Percentiles rank a stretch among this genome's conserved stretches.
phyloP scores from a whole-genome alignment of 192 early-diverging fungal genomes.

The Kickxella alabastrina region DNA sequence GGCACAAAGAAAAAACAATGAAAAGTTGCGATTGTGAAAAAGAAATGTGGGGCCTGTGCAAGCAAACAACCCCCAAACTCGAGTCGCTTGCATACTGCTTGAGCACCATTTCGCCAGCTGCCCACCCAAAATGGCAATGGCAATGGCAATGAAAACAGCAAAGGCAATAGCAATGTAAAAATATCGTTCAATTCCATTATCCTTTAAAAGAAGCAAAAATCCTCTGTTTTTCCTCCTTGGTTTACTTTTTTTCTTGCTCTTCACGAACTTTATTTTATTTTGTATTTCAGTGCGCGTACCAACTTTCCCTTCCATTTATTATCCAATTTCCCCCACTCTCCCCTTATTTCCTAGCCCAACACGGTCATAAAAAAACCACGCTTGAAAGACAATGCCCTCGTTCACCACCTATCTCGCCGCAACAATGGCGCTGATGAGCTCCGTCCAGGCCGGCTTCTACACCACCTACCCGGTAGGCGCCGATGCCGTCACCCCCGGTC shows the following conservation, averaged over 20 bases:
- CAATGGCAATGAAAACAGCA: too few species aligned
- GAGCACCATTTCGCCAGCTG: too few species aligned
- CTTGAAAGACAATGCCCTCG: slow-evolving; percentile 32
- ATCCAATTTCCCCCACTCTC: not conserved
- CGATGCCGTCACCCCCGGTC: slow-evolving; percentile 27
- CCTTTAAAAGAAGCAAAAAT: not conserved
- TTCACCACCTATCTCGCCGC: slow-evolving; percentile 28
- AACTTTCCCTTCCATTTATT: not conserved
- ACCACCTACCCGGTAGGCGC: slow-evolving; percentile 49
- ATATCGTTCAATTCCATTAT: not conserved
- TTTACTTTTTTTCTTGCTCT: not conserved
- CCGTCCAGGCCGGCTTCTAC: slow-evolving; percentile 47
- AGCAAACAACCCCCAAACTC: too few species aligned
- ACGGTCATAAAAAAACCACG: not conserved
- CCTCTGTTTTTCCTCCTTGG: not conserved
- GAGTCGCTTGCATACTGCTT: too few species aligned
- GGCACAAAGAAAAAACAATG: too few species aligned
- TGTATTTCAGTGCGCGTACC: not conserved
- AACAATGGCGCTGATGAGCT: slow-evolving; percentile 26
- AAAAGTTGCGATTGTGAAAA: too few species aligned
- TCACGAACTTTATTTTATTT: not conserved
- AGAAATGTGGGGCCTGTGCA: too few species aligned
- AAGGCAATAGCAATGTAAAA: not conserved
- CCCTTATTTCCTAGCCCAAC: not conserved
- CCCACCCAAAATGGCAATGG: too few species aligned